Evolutionary conservation across 2,329 filamentous ascomycete species (phyloP).

Genomic region (Cercospora zeina): DNA sequence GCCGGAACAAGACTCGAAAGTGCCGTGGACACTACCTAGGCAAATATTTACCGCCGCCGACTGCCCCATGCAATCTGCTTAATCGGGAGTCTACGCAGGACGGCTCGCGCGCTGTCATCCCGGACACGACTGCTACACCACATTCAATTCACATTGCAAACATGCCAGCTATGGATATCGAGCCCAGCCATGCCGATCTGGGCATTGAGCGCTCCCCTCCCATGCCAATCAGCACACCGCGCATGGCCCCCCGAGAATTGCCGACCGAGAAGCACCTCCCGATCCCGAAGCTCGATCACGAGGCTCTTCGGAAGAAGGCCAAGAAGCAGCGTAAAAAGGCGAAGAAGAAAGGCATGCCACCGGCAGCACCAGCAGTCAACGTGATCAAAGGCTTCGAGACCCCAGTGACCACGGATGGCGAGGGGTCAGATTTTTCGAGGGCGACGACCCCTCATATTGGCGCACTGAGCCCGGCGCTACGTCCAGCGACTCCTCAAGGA

Average conservation of each 20-base stretch:
- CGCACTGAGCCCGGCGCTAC: slow-evolving; percentile 51
- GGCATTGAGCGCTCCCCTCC: slow-evolving; percentile 37
- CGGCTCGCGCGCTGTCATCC: background rate
- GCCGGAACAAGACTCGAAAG: slow-evolving; percentile 8
- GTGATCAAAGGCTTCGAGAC: slow-evolving; percentile 54
- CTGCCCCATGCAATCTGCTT: slow-evolving; percentile 13
- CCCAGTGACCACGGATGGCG: slow-evolving; percentile 54
- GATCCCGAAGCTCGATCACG: slow-evolving; percentile 40
- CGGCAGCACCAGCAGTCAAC: slow-evolving; percentile 43
- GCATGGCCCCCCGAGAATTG: slow-evolving; percentile 30
- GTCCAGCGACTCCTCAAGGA: slow-evolving; percentile 55
- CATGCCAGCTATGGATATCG: slow-evolving; percentile 43
- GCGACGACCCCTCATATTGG: slow-evolving; percentile 41
- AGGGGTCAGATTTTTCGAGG: slow-evolving; percentile 55
- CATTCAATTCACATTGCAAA: slow-evolving; percentile 11
- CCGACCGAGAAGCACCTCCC: slow-evolving; percentile 26
- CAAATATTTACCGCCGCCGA: slow-evolving; percentile 1
- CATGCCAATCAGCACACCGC: slow-evolving; percentile 38
- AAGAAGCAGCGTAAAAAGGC: slow-evolving; percentile 45
- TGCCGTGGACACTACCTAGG: slow-evolving; percentile 5
- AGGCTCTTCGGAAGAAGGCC: slow-evolving; percentile 41
- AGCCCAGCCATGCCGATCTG: slow-evolving; percentile 31
- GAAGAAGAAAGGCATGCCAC: slow-evolving; percentile 41
- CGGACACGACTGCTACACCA: background rate
- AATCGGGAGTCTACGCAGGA: background rate